Evolutionary conservation across 139 green algal species (phyloP), one percentile per base, ranked within the genome.

Genomic region (Chlorella sorokiniana): DNA sequence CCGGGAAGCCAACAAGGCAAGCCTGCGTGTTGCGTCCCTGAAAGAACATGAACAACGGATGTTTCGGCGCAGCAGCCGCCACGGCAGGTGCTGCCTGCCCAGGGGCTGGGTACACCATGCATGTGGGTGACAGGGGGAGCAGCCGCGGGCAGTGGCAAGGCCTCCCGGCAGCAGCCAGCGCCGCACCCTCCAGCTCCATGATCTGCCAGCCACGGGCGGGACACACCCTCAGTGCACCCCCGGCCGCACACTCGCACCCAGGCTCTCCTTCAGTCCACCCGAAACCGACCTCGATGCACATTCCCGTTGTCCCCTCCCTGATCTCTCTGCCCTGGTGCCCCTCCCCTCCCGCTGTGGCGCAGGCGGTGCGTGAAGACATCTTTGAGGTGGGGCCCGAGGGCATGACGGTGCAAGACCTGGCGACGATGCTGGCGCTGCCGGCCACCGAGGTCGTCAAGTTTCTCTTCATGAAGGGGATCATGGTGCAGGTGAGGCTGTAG

Each of bases 401-500:
- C 44, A 94, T 99, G 93, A 82, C 76, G 3, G 87, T 99, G 56
- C 78, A 86, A 14, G 94, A 96, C 37, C 90, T 99, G 56, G 94
- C 94, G 1, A 79, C 88, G 22, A 61, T 84, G 48, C 89, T 99
- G 33, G 94, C 96, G 35, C 83, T 97, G 33, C 88, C 90, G 38
- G 83, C 91, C 22, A 87, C 84, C 5, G 94, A 99, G 64, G 84
- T 99, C 18, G 91, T 99, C 65, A 94, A 94, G 74, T 84, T 87
- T 0, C 94, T 99, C 20, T 99, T 99, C 92, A 95, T 98, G 92
- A 97, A 97, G 86, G 97, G 97, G 54, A 94, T 99, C 74, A 95
- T 94, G 87, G 88, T 94, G 31, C 87, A 88, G n/a, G 92, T 98
- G 75, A 97, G 31, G 40, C 73, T 45, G 16, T 31, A 4, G 65